Conservation (phyloP, 208 protist species). For the Leishmania tropica region DNA sequence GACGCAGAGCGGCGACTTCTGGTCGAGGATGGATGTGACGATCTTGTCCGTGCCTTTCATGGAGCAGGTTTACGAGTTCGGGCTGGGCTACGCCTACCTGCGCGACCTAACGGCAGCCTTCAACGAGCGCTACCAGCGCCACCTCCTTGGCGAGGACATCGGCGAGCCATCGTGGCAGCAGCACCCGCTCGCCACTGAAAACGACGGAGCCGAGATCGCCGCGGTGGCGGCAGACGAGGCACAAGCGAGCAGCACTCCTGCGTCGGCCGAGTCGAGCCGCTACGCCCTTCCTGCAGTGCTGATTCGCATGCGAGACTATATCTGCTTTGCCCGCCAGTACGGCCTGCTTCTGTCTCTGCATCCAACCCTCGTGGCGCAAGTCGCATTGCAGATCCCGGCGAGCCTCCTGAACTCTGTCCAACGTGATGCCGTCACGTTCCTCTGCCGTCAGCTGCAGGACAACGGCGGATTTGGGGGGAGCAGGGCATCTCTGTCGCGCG, state of each 20-base stretch:
- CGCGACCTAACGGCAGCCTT: slow-evolving; percentile 74
- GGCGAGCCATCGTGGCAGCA: slow-evolving; percentile 20
- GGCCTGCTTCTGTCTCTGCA: slow-evolving; percentile 52
- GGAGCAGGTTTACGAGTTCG: slow-evolving; percentile 58
- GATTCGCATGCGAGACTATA: slow-evolving; percentile 60
- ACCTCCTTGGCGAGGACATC: slow-evolving; percentile 50
- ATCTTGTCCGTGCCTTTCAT: slow-evolving; percentile 71
- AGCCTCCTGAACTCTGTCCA: slow-evolving; percentile 25
- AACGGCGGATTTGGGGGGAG: background rate
- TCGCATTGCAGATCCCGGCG: slow-evolving; percentile 47
- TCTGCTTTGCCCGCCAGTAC: slow-evolving; percentile 76
- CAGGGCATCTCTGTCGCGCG: background rate
- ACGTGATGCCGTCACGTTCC: slow-evolving; percentile 32
- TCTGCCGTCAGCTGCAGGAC: slow-evolving; percentile 23
- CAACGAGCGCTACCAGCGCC: slow-evolving; percentile 63
- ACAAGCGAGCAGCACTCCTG: too few species aligned
- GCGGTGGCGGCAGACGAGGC: background rate
- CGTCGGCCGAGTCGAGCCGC: background rate
- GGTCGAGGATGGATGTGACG: slow-evolving; percentile 52
- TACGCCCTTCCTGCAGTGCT: slow-evolving; percentile 34
- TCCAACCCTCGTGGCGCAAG: slow-evolving; percentile 57
- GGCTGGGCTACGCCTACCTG: slow-evolving; percentile 62
- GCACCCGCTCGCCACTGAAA: background rate
- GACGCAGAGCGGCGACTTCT: slow-evolving; percentile 30
- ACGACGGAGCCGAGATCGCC: background rate